Base-by-base conservation (phyloP, 768 basidiomycete species). In the Tulasnella sp. region DNA sequence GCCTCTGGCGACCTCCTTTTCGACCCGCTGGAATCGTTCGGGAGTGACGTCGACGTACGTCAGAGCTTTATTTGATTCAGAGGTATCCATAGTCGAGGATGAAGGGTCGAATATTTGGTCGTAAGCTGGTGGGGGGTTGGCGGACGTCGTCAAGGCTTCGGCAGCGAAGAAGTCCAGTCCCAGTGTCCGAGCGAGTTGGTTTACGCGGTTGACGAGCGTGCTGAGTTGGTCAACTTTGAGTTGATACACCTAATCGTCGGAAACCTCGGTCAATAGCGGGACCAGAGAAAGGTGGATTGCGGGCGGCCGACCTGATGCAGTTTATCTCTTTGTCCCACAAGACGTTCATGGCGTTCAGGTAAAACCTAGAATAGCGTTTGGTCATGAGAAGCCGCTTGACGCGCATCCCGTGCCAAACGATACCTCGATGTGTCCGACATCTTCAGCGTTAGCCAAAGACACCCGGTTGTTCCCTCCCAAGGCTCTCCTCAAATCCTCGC, bases 1-100 rank as follows among this genome's bases (percentile, higher is more conserved):
- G 12, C 91, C 92, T 69, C 90, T 83, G 11, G 91, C 88, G 19
- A 94, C 84, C 77, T 95, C 92, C 78, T 91, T 90, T 83, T 95
- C 92, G 5, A 95, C 82, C 76, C 83, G 89, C 62, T 87, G 84
- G 77, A 95, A 92, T 14, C 90, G 85, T 75, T 94, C 92, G 0
- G 90, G 89, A 12, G 88, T 89, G 17, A 94, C 90, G 76, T 95
- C 90, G 29, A 86, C 62, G 29, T 69, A 47, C 19, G 41, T 17
- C 17, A 83, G 76, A 86, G 83, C 5, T 84, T 81, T 36, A 52
- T 76, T 74, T 3, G 81, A 74, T 73, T 81, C 77, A 37, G 81
- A 79, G 74, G 22, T 62, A n/a, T 73, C 62, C 52, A 59, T 59
- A 2, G 52, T 59, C 29, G 52, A 59, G 1, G 52, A 59, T 59